Evolutionary conservation across 768 basidiomycete species (phyloP).

Genomic region (Psilocybe sp.): DNA sequence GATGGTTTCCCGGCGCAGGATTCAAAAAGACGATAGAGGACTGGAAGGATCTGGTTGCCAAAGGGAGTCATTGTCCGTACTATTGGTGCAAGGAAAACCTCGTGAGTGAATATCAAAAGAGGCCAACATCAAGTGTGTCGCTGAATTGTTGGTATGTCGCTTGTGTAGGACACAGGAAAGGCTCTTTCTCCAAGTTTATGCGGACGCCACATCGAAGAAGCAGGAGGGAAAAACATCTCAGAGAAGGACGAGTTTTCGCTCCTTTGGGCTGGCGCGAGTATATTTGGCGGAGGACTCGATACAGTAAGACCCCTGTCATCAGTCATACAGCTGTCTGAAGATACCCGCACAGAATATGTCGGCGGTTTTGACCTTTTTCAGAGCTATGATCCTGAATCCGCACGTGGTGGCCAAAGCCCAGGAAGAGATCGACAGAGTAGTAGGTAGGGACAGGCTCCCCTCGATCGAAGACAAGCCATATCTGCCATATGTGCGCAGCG

Average conservation of each 20-base stretch:
- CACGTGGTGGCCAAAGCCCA: conserved; percentile 48
- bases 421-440: conserved; percentile 44
- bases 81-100: conserved; percentile 42
- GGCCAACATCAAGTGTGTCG: neutral
- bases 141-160: neutral
- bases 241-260: conserved; percentile 32
- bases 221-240: conserved; percentile 25
- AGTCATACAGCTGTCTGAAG: conserved; percentile 18
- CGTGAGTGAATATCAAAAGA: conserved; percentile 24
- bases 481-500: conserved; percentile 48
- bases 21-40: conserved; percentile 44
- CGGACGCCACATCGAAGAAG: conserved; percentile 26
- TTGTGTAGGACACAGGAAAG: conserved; percentile 34
- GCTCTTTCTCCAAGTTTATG: conserved; percentile 37
- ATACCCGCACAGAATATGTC: conserved; percentile 38
- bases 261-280: conserved; percentile 32
- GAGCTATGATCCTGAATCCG: conserved; percentile 44
- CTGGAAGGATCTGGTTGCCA: conserved; percentile 30
- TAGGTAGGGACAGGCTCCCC: conserved; percentile 36
- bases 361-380: conserved; percentile 39
- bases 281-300: conserved; percentile 18
- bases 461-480: conserved; percentile 35
- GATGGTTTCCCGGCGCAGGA: conserved; percentile 55
- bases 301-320: conserved; percentile 9
- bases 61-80: conserved; percentile 35